A percentile compares a stretch with the other conserved stretches of the same genome.
phyloP scores from a whole-genome alignment of 108 stramenopile species.

The Fragilariopsis cylindrus region DNA sequence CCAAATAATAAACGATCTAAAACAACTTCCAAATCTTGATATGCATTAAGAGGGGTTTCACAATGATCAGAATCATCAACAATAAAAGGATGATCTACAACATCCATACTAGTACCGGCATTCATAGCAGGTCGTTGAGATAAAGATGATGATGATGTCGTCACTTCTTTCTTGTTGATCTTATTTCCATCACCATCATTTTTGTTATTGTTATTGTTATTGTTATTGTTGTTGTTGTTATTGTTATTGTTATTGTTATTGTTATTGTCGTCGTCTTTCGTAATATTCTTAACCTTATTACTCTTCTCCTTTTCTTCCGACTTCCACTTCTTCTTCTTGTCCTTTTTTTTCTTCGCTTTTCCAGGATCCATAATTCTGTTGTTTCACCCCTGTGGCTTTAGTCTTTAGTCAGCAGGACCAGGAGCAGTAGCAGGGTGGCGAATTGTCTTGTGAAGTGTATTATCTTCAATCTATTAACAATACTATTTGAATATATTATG shows the following conservation, averaged over 20 bases:
- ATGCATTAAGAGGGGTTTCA: conserved; percentile 74
- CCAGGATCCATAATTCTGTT: not conserved
- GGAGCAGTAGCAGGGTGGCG: too few relatives aligned
- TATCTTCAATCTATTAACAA: too few relatives aligned
- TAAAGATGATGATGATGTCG: not conserved
- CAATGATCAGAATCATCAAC: conserved; percentile 69
- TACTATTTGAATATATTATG: too few relatives aligned
- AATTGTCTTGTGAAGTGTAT: too few relatives aligned
- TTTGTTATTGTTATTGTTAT: not conserved
- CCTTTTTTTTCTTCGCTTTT: not conserved
- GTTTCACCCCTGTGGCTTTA: too few relatives aligned
- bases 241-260: not conserved
- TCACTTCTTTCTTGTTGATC: not conserved
- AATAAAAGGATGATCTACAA: conserved; percentile 20
- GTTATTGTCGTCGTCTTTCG: not conserved
- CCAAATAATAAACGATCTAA: conserved; percentile 33
- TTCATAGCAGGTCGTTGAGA: not conserved
- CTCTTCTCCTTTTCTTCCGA: not conserved
- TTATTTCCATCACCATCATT: not conserved
- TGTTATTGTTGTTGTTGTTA: not conserved
- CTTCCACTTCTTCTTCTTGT: not conserved
- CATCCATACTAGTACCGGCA: not conserved
- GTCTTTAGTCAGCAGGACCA: too few relatives aligned
- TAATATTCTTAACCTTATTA: not conserved
- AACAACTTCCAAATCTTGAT: conserved; percentile 57